phyloP scores from a whole-genome alignment of 805 yeast genomes.

The Lipomyces lipofer region DNA sequence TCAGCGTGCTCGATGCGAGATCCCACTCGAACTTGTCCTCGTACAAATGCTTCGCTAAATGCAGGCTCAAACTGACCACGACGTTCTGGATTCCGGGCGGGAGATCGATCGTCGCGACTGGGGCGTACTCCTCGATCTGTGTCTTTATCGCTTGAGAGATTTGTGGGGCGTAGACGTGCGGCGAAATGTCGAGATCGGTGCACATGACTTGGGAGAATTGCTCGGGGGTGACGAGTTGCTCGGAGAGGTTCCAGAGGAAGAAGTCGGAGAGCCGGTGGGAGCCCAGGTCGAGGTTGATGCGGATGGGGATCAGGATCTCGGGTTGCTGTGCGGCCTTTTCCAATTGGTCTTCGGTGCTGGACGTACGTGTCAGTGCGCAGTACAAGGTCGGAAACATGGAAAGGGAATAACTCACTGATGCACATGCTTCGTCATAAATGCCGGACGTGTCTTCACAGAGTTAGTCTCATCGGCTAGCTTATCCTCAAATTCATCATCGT shows the following conservation, averaged over 20 bases:
- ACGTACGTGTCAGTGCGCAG: background rate
- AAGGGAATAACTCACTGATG: slow-evolving; percentile 11
- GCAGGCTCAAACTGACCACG: slow-evolving; percentile 76
- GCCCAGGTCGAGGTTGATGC: slow-evolving; percentile 60
- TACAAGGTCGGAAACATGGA: background rate
- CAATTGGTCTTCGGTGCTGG: slow-evolving; percentile 39
- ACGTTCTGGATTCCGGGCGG: slow-evolving; percentile 66
- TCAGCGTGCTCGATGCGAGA: slow-evolving; percentile 49
- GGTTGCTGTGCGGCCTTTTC: slow-evolving; percentile 45
- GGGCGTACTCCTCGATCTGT: slow-evolving; percentile 75
- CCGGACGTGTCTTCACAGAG: slow-evolving; percentile 14
- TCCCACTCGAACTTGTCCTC: slow-evolving; percentile 98
- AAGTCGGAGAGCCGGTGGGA: slow-evolving; percentile 58
- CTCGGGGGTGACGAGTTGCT: slow-evolving; percentile 63
- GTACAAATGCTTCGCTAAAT: slow-evolving; percentile 75
- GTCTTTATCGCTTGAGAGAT: slow-evolving; percentile 71
- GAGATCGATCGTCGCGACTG: slow-evolving; percentile 61
- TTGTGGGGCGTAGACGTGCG: slow-evolving; percentile 52
- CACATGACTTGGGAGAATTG: slow-evolving; percentile 74
- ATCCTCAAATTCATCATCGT: slow-evolving; percentile 25
- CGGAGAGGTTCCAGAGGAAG: slow-evolving; percentile 69
- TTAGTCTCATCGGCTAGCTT: slow-evolving; percentile 6
- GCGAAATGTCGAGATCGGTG: slow-evolving; percentile 79
- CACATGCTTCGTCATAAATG: slow-evolving; percentile 24
- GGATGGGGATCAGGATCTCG: slow-evolving; percentile 61